A percentile compares a stretch with the other conserved stretches of the same genome.
Evolutionary conservation across 305 asterid species (phyloP).

Genomic region (Fraxinus angustifolia): DNA sequence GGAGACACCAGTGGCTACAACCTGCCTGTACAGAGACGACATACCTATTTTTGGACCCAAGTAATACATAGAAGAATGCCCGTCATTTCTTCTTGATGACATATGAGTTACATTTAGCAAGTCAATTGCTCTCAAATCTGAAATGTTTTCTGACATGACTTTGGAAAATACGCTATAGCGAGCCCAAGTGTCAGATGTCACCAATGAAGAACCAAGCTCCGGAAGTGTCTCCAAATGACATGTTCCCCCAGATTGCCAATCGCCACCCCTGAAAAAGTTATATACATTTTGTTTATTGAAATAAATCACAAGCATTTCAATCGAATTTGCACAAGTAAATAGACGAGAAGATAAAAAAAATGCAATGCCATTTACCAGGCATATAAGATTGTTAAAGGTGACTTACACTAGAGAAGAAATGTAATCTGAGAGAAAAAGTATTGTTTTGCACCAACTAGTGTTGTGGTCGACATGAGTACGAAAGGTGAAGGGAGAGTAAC

Average conservation of each 20-base stretch:
- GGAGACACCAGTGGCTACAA: conserved; percentile 99
- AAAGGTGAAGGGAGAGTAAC: neutral
- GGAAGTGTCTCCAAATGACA: conserved; percentile 88
- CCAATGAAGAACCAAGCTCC: conserved; percentile 60
- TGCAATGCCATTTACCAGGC: neutral
- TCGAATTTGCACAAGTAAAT: neutral
- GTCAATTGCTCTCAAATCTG: no score
- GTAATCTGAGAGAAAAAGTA: neutral
- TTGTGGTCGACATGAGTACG: neutral
- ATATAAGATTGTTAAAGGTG: neutral
- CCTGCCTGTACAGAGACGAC: conserved; percentile 64
- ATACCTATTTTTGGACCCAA: conserved; percentile 53
- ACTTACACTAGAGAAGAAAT: neutral
- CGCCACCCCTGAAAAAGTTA: conserved; percentile 62
- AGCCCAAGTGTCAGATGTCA: conserved; percentile 63
- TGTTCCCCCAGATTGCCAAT: conserved; percentile 75
- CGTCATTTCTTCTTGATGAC: conserved; percentile 80
- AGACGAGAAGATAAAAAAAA: neutral
- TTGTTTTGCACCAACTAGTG: neutral
- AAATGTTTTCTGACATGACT: conserved; percentile 20
- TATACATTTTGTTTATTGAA: neutral
- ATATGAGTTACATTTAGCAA: conserved; percentile 55
- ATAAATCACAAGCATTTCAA: neutral
- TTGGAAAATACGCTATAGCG: conserved; percentile 43
- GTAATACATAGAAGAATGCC: conserved; percentile 80